phyloP scores from a whole-genome alignment of 306 rosid species.

The Trifolium subterraneum region DNA sequence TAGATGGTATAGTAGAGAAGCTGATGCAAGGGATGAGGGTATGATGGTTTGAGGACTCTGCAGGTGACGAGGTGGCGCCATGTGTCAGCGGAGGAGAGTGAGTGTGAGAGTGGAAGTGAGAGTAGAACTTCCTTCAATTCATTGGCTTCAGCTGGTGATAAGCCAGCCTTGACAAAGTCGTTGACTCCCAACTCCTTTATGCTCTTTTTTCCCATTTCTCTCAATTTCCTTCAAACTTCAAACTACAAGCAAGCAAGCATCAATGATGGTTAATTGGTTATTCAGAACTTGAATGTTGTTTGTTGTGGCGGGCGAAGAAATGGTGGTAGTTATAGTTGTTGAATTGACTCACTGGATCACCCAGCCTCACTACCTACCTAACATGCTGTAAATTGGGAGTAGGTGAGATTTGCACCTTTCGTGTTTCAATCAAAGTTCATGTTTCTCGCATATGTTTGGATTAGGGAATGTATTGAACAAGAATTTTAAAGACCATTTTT shows the following conservation, averaged over 20 bases:
- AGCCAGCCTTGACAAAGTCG: conserved; percentile 63
- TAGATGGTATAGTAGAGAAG: conserved; percentile 46
- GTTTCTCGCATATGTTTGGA: background rate
- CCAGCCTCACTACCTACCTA: background rate
- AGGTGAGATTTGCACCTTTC: background rate
- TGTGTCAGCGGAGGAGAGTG: conserved; percentile 31
- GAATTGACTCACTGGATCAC: background rate
- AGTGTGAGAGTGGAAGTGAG: conserved; percentile 32
- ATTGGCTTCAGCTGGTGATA: conserved; percentile 54
- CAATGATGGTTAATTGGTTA: background rate
- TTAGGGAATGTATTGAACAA: too few relatives aligned
- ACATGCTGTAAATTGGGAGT: background rate
- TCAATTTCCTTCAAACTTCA: background rate
- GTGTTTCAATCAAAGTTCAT: too few relatives aligned
- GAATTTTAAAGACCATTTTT: too few relatives aligned
- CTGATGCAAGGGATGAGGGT: conserved; percentile 66
- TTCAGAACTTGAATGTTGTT: background rate
- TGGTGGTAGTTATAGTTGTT: background rate
- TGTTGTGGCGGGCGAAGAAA: background rate
- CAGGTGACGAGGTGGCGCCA: conserved; percentile 67
- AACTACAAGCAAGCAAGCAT: background rate
- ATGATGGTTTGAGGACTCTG: conserved; percentile 62
- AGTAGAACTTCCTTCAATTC: conserved; percentile 21
- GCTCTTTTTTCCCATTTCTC: conserved; percentile 54
- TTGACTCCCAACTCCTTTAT: conserved; percentile 53